Evolutionary conservation across 768 basidiomycete species (phyloP), one percentile per base, ranked within the genome.

Genomic region (Heimioporus sp.): DNA sequence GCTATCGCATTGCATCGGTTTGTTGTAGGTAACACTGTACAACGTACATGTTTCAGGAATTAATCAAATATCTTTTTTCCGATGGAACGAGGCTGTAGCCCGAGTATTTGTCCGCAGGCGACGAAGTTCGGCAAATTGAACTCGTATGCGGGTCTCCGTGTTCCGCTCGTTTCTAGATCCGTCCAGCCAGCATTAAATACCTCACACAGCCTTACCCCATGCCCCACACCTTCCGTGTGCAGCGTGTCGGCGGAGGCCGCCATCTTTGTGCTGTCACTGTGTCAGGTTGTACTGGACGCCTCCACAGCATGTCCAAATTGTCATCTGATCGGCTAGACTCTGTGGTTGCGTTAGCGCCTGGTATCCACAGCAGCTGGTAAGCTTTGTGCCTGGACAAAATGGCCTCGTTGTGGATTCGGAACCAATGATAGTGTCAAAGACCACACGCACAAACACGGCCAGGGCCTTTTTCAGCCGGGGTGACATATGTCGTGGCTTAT

Each of bases 1-100:
- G 60, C 59, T 58, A 59, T 69, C 53, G 21, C 52, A 58, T 60
- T 51, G 59, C 65, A 69, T 70, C 53, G 59, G 57, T 55, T 56
- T 61, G 61, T 60, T 63, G 58, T 66, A 60, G 52, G 66, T 60
- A 56, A 48, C 56, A 61, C 53, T 68, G 68, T 68, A 70, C 35
- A 47, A 53, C 53, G 39, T 50, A 46, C 52, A 55, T 55, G 51
- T 58, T 53, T 51, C 38, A 41, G 46, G 40, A 49, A 55, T 52
- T 43, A 48, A 46, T n/a, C 31, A 42, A 38, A 35, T 46, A 11
- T 21, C n/a, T 43, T 13, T 44, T 24, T 24, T 24, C 36, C 39
- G 24, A 38, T 37, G 20, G 40, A 42, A 35, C 35, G 37, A 38
- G n/a, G 31, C 48, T 49, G 40, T 42, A 15, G 30, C 8, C n/a